Base-by-base conservation (phyloP, 148 eudicot species). In the Camellia japonica region DNA sequence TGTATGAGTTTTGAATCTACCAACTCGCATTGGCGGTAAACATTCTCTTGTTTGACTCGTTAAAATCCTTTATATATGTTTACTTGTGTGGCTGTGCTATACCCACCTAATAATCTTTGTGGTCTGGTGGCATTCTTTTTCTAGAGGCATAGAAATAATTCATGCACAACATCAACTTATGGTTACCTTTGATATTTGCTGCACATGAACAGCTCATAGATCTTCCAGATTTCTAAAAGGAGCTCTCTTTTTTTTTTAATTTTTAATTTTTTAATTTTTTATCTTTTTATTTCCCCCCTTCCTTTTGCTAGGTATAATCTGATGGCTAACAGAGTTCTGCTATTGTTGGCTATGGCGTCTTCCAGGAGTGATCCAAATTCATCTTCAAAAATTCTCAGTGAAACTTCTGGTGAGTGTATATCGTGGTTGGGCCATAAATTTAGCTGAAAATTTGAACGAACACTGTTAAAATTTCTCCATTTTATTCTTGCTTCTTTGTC, bases 291-390 rank as follows among this genome's bases (percentile, higher is more conserved):
- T 30, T 30, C 1, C 38, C 38, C 38, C 38, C 38, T 30, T 47
- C 20, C 75, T 14, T 74, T 61, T 85, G 60, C 71, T 86, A 97
- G 99, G 92, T 97, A 97, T 82, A 97, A 97, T 88, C 81, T 97
- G 86, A 94, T 97, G 99, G 99, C 99, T 75, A 97, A 97, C 78
- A 90, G 98, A 88, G 90, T 97, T 80, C 88, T 97, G 86, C 87
- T 97, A 72, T 82, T 97, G 86, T 84, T 97, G 91, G 99, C 93
- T 80, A 91, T 94, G 93, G 92, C 88, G 60, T 93, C 38, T 30
- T 30, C 95, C 8, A 88, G 93, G 83, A 89, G 80, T 85, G 91
- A 91, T 79, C 93, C 97, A 19, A 80, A 80, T 84, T 80, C 86
- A 71, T 90, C 98, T 61, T 71, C 93, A 68, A 83, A 85, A 74